Evolutionary conservation across 2,329 filamentous ascomycete genomes (phyloP).

Genomic region (Pseudogymnoascus pannorum): DNA sequence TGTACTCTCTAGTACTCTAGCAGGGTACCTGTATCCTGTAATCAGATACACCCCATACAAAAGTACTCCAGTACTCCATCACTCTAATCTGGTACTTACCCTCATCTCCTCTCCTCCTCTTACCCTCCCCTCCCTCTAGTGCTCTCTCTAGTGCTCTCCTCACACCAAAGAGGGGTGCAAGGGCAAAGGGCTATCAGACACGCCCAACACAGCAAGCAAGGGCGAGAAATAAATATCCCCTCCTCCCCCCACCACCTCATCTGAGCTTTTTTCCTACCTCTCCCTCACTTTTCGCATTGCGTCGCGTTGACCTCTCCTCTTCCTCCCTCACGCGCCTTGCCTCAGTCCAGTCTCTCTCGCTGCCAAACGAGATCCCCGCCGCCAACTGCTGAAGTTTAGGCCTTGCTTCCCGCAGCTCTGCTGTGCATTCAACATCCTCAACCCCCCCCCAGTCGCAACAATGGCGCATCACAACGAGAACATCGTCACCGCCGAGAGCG

Average conservation of each 20-base stretch:
- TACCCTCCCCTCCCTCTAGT: background rate
- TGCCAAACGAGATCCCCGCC: background rate
- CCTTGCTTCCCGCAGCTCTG: background rate
- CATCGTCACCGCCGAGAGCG: background rate
- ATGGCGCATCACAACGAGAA: constrained; percentile 4
- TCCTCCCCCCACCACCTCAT: background rate
- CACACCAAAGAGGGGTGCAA: background rate
- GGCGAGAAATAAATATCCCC: background rate
- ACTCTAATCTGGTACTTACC: background rate
- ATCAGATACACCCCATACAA: background rate
- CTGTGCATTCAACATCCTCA: constrained; percentile 4
- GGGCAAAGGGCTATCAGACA: background rate
- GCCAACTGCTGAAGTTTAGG: background rate
- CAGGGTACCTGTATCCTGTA: background rate
- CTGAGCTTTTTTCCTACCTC: background rate
- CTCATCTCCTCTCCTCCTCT: background rate
- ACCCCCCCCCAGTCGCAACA: background rate
- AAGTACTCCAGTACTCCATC: background rate
- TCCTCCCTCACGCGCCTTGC: background rate
- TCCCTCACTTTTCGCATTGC: background rate
- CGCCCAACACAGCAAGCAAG: background rate
- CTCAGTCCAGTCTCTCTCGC: background rate
- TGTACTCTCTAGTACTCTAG: background rate
- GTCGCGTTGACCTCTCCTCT: background rate
- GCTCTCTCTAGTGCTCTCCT: background rate